phyloP scores from a whole-genome alignment of 106 monocot genomes.

The Cymbidium sinense region DNA sequence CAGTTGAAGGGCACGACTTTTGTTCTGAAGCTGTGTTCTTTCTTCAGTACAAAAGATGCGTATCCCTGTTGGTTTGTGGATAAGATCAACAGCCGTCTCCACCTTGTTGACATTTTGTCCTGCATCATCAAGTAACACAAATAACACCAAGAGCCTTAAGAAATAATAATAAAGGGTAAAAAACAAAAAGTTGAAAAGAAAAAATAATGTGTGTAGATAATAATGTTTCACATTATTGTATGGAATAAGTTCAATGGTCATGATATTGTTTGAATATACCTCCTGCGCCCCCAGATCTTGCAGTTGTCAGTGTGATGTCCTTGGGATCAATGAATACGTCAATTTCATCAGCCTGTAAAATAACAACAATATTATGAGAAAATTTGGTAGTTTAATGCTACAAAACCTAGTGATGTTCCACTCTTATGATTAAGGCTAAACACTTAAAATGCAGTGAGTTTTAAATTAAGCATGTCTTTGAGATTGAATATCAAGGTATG shows the following conservation, averaged over 20 bases:
- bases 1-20: constrained; percentile 77
- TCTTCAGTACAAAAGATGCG: constrained; percentile 97
- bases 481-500: no score
- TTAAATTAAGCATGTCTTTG: no score
- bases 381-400: no score
- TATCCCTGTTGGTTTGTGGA: constrained; percentile 95
- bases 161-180: neutral
- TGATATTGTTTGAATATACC: constrained; percentile 27
- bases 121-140: constrained; percentile 25
- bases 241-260: neutral
- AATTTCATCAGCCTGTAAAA: constrained; percentile 80
- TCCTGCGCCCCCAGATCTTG: constrained; percentile 98
- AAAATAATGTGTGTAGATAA: neutral
- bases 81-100: constrained; percentile 92
- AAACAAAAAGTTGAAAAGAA: neutral
- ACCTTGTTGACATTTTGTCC: constrained; percentile 99
- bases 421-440: no score
- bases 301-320: constrained; percentile 90
- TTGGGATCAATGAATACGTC: constrained; percentile 94
- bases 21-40: constrained; percentile 84
- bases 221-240: neutral
- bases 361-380: neutral
- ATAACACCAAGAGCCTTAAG: neutral
- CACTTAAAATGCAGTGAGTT: no score
- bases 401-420: no score